Conservation (phyloP, 441 rosid genomes). For the Viola pubescens region DNA sequence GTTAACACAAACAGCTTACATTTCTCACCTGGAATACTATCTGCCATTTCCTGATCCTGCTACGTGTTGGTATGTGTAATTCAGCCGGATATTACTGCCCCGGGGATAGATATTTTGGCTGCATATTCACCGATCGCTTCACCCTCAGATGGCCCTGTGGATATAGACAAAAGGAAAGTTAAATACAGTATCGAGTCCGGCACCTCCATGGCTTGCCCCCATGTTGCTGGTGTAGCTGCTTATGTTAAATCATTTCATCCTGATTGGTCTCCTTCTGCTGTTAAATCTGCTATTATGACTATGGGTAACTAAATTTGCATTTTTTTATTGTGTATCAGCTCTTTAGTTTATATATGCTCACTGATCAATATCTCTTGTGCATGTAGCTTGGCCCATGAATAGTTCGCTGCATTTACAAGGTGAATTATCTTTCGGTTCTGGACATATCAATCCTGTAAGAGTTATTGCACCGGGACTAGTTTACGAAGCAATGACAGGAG, state of each 20-base stretch:
- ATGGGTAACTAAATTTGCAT: conserved; percentile 16
- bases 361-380: background rate
- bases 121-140: conserved; percentile 42
- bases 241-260: conserved; percentile 47
- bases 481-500: conserved; percentile 41
- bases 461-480: conserved; percentile 57
- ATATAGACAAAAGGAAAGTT: conserved; percentile 33
- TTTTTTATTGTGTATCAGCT: background rate
- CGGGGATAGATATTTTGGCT: conserved; percentile 60
- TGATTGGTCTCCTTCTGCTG: conserved; percentile 41
- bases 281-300: conserved; percentile 67
- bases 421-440: conserved; percentile 38
- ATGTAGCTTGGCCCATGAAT: conserved; percentile 39
- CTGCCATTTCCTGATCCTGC: no score
- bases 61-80: background rate
- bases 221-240: conserved; percentile 57
- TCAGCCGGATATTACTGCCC: conserved; percentile 77
- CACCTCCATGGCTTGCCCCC: conserved; percentile 81
- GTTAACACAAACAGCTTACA: no score
- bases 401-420: conserved; percentile 30
- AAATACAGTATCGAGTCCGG: conserved; percentile 49
- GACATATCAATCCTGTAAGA: conserved; percentile 44
- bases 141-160: conserved; percentile 23
- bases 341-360: background rate
- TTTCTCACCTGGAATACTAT: no score